A percentile compares a stretch with the other conserved stretches of the same genome.
These are phyloP conservation scores for Ustilago curta DNA, from an alignment of 1,284 basidiomycete genomes.

Conservation along the genomic window DNA sequence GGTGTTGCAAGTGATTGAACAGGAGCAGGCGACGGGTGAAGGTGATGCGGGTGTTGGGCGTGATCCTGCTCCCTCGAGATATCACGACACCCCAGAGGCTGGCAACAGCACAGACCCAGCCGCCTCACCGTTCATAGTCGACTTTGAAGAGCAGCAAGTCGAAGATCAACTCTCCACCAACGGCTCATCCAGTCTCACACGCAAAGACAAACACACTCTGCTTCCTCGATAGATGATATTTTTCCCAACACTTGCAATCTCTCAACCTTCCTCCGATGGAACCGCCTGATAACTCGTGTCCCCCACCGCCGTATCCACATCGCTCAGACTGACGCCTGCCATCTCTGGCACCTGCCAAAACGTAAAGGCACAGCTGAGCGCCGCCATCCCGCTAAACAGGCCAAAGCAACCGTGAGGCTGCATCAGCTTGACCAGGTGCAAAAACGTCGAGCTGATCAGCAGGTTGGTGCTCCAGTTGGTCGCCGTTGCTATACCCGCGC, in stretches of 20 bases:
- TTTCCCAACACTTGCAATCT: background rate
- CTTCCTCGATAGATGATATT: constrained; percentile 20
- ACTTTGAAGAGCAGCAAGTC: constrained; percentile 17
- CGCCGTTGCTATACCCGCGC: constrained; percentile 53
- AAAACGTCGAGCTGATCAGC: constrained; percentile 45
- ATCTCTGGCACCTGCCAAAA: constrained; percentile 54
- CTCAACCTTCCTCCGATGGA: constrained; percentile 14
- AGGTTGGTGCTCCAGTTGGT: constrained; percentile 56
- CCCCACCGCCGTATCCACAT: constrained; percentile 17
- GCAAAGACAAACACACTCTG: constrained; percentile 6
- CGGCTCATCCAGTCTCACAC: background rate
- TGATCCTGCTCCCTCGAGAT: background rate
- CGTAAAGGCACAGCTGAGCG: constrained; percentile 53
- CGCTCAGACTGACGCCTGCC: constrained; percentile 42
- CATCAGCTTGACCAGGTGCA: constrained; percentile 49
- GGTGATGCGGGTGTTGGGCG: background rate
- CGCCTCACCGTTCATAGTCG: constrained; percentile 29
- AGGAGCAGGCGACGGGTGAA: constrained; percentile 9
- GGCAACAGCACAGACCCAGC: background rate
- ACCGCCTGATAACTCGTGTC: constrained; percentile 25
- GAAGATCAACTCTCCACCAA: constrained; percentile 3
- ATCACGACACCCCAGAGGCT: constrained; percentile 10
- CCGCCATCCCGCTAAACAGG: constrained; percentile 45
- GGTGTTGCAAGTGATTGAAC: constrained; percentile 27
- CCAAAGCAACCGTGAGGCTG: constrained; percentile 50